Evolutionary conservation across 2,329 filamentous ascomycete species (phyloP), one percentile per base, ranked within the genome.

Genomic region (Fusarium tricinctum): DNA sequence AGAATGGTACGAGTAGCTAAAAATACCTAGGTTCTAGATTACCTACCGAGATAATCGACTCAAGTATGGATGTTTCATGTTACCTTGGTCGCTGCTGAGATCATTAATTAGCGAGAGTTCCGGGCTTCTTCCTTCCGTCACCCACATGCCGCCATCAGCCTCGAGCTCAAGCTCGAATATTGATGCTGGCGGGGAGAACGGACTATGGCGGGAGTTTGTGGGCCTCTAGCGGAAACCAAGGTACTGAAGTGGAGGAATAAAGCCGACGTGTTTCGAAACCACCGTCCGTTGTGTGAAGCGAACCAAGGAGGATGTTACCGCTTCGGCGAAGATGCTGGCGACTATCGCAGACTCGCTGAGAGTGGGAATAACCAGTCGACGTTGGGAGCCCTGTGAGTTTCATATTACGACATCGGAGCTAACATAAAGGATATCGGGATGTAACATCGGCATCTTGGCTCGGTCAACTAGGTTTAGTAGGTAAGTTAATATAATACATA

Each of bases 181-280:
- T 63, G 42, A 53, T 40, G 40, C 53, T 66, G 66, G 64, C 63
- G 57, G 66, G 66, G 64, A 67, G 57, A 62, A 69, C 59, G 66
- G 33, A 9, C 22, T 33, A 57, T 49, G 49, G 62, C 52, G 49
- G 58, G 49, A 67, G 66, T 56, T 52, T 69, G 66, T 69, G 66
- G 66, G 52, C 62, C 66, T 54, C 40, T 44, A 26, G 43, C 43
- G 46, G 62, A 63, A 59, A 63, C 35, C 39, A 62, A 58, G 42
- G 52, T 56, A 19, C 33, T 15, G 68, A 63, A 66, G 70, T 69
- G 70, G 70, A 73, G 66, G 60, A 17, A 54, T 57, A 58, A 60
- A 63, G 60, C 64, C 58, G 51, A 62, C 55, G 63, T 58, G 71
- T 72, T 73, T 73, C 71, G 71, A 73, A 73, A 73, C 69, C 63